phyloP scores from a whole-genome alignment of 345 rosid genomes.

The Pistacia atlantica region DNA sequence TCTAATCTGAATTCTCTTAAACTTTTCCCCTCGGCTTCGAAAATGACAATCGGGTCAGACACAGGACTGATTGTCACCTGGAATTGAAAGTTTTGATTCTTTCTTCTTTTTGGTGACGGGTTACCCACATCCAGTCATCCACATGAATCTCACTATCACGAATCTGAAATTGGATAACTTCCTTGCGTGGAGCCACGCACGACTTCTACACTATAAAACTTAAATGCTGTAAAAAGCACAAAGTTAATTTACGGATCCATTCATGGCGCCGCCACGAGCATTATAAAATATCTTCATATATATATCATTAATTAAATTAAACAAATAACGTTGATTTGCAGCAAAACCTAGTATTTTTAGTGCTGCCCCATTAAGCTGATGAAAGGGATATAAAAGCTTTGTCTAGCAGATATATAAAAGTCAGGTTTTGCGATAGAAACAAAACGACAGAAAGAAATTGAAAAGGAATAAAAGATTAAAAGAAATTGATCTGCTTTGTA shows the following conservation, averaged over 20 bases:
- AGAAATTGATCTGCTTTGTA: slow-evolving; percentile 4
- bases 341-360: background rate
- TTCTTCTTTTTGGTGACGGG: background rate
- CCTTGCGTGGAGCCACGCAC: slow-evolving; percentile 20
- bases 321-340: background rate
- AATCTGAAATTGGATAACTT: slow-evolving; percentile 4
- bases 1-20: no score
- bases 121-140: background rate
- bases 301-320: background rate
- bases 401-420: background rate
- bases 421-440: slow-evolving; percentile 6
- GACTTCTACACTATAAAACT: background rate
- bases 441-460: background rate
- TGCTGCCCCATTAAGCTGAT: slow-evolving; percentile 1
- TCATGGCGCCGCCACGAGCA: slow-evolving; percentile 19
- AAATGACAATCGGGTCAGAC: no score
- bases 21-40: no score
- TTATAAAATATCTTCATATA: slow-evolving; percentile 1
- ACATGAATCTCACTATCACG: background rate
- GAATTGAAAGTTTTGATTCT: background rate
- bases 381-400: background rate
- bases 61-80: no score
- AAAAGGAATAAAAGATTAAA: background rate
- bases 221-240: background rate
- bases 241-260: slow-evolving; percentile 12